phyloP scores from a whole-genome alignment of 495 filamentous ascomycete species.

The Neurospora sp. region DNA sequence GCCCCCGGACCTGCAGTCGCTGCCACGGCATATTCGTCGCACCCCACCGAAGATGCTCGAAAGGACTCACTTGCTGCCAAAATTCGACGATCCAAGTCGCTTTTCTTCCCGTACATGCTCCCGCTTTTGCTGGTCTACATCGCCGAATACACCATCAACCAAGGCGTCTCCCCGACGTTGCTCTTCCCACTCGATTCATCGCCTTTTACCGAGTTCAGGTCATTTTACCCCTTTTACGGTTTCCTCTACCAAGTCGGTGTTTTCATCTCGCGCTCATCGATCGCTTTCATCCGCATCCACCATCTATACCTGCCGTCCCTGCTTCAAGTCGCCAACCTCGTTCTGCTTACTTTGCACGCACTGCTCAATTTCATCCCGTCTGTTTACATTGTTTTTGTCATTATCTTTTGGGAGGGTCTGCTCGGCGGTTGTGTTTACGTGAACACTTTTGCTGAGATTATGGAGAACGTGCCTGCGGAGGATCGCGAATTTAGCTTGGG shows the following conservation, averaged over 20 bases:
- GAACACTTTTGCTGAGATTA: conserved; percentile 89
- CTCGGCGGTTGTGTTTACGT: conserved; percentile 88
- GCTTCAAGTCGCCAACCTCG: conserved; percentile 74
- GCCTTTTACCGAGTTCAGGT: conserved; percentile 71
- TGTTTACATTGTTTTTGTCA: conserved; percentile 68
- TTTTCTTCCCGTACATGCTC: conserved; percentile 61
- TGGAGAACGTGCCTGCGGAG: conserved; percentile 58
- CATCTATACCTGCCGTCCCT: conserved; percentile 71
- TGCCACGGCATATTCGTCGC: conserved; percentile 14
- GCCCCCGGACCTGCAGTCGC: conserved; percentile 21
- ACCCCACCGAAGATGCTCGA: conserved; percentile 7
- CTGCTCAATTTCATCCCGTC: conserved; percentile 69
- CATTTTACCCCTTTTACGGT: conserved; percentile 84
- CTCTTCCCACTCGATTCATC: conserved; percentile 68
- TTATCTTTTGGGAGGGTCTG: conserved; percentile 94
- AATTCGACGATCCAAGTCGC: conserved; percentile 28
- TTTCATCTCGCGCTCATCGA: conserved; percentile 85
- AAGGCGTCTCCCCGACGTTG: conserved; percentile 79
- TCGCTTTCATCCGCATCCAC: conserved; percentile 73
- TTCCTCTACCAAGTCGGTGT: conserved; percentile 91
- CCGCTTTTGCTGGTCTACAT: conserved; percentile 87
- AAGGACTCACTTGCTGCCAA: conserved; percentile 34
- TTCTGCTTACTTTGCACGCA: conserved; percentile 62
- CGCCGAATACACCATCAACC: conserved; percentile 94
- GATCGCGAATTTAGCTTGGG: conserved; percentile 87